These are phyloP conservation scores for Wickerhamiella nectarea DNA, from an alignment of 805 yeast genomes.

Conservation along the genomic window DNA sequence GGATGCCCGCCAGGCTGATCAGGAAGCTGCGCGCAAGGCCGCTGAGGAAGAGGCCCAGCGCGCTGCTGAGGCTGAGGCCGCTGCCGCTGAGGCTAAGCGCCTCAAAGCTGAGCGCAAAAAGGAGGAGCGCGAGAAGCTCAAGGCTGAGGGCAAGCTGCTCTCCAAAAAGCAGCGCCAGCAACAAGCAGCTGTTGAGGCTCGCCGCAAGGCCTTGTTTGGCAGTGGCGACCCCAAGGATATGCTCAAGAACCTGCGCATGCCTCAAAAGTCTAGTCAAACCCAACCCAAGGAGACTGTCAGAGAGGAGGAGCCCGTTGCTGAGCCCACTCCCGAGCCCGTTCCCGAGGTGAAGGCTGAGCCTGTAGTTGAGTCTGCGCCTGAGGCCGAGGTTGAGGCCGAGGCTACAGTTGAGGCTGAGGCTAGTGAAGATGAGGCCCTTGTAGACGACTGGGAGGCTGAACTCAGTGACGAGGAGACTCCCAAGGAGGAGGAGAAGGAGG, in stretches of 20 bases:
- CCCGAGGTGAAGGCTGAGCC: conserved; percentile 32
- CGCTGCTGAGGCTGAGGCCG: conserved; percentile 49
- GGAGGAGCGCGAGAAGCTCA: conserved; percentile 75
- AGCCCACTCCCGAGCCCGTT: conserved; percentile 11
- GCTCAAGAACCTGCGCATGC: conserved; percentile 15
- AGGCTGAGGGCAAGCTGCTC: conserved; percentile 88
- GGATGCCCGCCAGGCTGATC: conserved; percentile 61
- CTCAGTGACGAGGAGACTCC: neutral
- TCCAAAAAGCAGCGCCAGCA: conserved; percentile 94
- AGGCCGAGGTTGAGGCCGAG: conserved; percentile 10
- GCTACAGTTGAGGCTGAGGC: conserved; percentile 9
- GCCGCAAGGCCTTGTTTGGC: conserved; percentile 34
- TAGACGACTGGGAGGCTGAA: conserved; percentile 22
- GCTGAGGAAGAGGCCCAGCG: conserved; percentile 36
- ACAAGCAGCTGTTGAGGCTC: conserved; percentile 58
- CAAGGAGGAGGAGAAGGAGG: neutral
- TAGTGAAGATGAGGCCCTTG: conserved; percentile 23
- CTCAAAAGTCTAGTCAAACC: conserved; percentile 21
- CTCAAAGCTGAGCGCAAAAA: conserved; percentile 78
- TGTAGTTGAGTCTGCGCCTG: conserved; percentile 28
- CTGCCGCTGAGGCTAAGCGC: conserved; percentile 39
- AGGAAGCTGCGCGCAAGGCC: conserved; percentile 49
- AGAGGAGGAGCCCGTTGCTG: conserved; percentile 14
- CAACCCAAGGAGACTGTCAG: conserved; percentile 18
- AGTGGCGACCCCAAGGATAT: conserved; percentile 1